Evolutionary conservation across 768 basidiomycete genomes (phyloP).

Genomic region (Panus rudis): DNA sequence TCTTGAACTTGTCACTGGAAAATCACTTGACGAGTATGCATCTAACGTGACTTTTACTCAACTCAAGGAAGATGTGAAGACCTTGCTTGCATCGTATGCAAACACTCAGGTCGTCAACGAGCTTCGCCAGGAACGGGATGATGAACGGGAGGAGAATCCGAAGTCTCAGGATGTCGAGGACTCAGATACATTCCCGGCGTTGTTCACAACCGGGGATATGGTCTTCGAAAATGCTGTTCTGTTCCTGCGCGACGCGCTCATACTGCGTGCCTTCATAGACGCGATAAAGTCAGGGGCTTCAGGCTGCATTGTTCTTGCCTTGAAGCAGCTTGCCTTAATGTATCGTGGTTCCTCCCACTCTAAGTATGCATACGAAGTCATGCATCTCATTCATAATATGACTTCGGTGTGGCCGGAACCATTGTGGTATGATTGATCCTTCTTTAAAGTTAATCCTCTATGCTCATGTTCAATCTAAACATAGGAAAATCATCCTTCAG

Average conservation of each 20-base stretch:
- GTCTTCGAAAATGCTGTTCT: slow-evolving; percentile 20
- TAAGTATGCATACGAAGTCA: slow-evolving; percentile 21
- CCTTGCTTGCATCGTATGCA: slow-evolving; percentile 18
- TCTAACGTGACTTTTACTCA: slow-evolving; percentile 12
- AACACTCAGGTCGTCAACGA: slow-evolving; percentile 12
- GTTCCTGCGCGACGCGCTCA: slow-evolving; percentile 21
- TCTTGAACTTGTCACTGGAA: slow-evolving; percentile 21
- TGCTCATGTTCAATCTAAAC: not conserved
- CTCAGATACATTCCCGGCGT: not conserved
- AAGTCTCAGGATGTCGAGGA: too few species aligned
- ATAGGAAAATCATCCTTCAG: slow-evolving; percentile 21
- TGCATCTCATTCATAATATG: slow-evolving; percentile 13
- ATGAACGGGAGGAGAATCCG: not conserved
- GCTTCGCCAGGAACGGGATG: slow-evolving; percentile 9
- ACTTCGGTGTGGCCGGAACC: slow-evolving; percentile 12
- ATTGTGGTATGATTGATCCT: slow-evolving; percentile 4
- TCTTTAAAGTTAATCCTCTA: not conserved
- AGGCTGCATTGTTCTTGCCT: slow-evolving; percentile 19
- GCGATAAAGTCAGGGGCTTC: slow-evolving; percentile 25
- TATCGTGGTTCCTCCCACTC: slow-evolving; percentile 21
- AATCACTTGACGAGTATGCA: slow-evolving; percentile 15
- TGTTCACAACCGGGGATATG: slow-evolving; percentile 5
- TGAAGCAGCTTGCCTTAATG: slow-evolving; percentile 17
- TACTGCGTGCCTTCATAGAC: slow-evolving; percentile 21
- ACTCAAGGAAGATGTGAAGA: slow-evolving; percentile 15